Evolutionary conservation across 805 yeast genomes (phyloP).

Genomic region (Wickerhamiella vanderwaltii): DNA sequence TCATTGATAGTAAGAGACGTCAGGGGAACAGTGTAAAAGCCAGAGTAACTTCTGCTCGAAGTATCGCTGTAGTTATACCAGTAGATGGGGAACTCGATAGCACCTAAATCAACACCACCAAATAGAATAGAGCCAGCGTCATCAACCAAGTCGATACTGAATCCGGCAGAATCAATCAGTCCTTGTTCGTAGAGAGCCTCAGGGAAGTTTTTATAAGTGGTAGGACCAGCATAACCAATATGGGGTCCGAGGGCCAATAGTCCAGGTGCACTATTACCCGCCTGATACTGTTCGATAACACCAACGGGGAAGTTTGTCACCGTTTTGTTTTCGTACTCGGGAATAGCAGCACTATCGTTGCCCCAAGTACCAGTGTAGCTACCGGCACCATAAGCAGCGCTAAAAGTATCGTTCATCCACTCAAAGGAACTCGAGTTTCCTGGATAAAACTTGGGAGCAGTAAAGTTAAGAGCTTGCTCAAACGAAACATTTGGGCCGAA

Average conservation of each 20-base stretch:
- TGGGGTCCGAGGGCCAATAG: slow-evolving; percentile 23
- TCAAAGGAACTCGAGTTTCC: slow-evolving; percentile 25
- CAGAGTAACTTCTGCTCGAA: slow-evolving; percentile 9
- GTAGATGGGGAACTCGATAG: slow-evolving; percentile 23
- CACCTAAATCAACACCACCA: slow-evolving; percentile 25
- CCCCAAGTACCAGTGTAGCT: slow-evolving; percentile 27
- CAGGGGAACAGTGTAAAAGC: slow-evolving; percentile 17
- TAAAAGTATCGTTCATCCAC: slow-evolving; percentile 23
- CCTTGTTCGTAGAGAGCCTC: slow-evolving; percentile 20
- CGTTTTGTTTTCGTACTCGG: slow-evolving; percentile 16
- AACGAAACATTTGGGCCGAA: slow-evolving; percentile 27
- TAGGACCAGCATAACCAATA: slow-evolving; percentile 21
- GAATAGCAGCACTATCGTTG: slow-evolving; percentile 21
- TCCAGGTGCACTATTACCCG: slow-evolving; percentile 22
- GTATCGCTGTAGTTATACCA: slow-evolving; percentile 17
- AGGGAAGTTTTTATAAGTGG: slow-evolving; percentile 18
- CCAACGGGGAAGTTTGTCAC: slow-evolving; percentile 24
- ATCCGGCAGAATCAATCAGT: slow-evolving; percentile 19
- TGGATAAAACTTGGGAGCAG: slow-evolving; percentile 24
- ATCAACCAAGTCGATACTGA: slow-evolving; percentile 19
- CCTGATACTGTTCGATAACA: slow-evolving; percentile 20
- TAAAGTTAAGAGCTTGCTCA: slow-evolving; percentile 17
- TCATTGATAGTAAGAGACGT: slow-evolving; percentile 17
- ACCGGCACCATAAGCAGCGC: slow-evolving; percentile 32
- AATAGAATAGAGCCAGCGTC: slow-evolving; percentile 24